Percentiles rank a stretch among this genome's conserved stretches.
These are phyloP conservation scores for Barbarea vulgaris DNA, from an alignment of 345 rosid genomes.

Conservation along the genomic window DNA sequence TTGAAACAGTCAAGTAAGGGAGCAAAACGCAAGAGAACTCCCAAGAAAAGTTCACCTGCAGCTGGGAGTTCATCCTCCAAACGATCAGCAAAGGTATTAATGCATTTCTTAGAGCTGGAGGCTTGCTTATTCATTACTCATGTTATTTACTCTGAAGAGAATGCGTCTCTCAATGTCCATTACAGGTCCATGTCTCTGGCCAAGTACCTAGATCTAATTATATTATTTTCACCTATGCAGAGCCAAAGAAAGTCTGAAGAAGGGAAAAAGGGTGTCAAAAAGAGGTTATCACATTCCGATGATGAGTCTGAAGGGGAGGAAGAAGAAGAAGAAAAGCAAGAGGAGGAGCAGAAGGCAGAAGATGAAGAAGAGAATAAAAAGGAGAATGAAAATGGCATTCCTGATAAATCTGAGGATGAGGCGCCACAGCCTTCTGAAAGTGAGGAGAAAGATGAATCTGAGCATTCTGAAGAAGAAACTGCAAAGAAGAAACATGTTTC, in stretches of 20 bases:
- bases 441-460: slow-evolving; percentile 56
- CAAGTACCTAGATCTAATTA: slow-evolving; percentile 10
- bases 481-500: slow-evolving; percentile 57
- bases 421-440: slow-evolving; percentile 68
- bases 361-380: slow-evolving; percentile 48
- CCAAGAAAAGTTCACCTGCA: slow-evolving; percentile 50
- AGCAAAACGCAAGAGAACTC: slow-evolving; percentile 73
- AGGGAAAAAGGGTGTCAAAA: slow-evolving; percentile 45
- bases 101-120: slow-evolving; percentile 6
- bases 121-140: background rate
- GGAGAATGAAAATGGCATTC: slow-evolving; percentile 58
- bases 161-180: background rate
- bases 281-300: slow-evolving; percentile 52
- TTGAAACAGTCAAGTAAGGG: slow-evolving; percentile 57
- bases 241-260: slow-evolving; percentile 57
- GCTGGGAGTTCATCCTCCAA: slow-evolving; percentile 41
- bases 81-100: slow-evolving; percentile 37
- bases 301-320: slow-evolving; percentile 52
- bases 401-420: slow-evolving; percentile 44
- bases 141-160: background rate
- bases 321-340: slow-evolving; percentile 53
- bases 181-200: background rate
- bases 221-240: slow-evolving; percentile 43
- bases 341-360: slow-evolving; percentile 58
- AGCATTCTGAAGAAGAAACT: slow-evolving; percentile 69